These are phyloP conservation scores for Leptographium galeiforme DNA, from an alignment of 2,329 filamentous ascomycete species.

Conservation along the genomic window DNA sequence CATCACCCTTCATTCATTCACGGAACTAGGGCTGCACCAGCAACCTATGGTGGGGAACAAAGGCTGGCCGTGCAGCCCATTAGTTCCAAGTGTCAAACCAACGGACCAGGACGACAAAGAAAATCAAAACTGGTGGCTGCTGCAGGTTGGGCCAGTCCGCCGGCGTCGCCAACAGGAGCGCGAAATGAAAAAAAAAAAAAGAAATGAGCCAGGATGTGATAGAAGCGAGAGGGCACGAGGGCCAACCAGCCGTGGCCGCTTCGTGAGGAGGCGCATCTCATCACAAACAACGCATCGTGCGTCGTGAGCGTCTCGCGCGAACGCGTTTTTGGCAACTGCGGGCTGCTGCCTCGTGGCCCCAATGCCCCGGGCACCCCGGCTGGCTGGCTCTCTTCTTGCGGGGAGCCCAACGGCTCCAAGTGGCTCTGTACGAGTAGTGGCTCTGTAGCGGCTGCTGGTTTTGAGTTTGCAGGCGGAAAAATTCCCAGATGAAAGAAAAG, in stretches of 20 bases:
- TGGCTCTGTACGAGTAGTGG: too few relatives aligned
- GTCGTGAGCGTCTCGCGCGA: too few relatives aligned
- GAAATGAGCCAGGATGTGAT: too few relatives aligned
- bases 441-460: not conserved
- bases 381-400: not conserved
- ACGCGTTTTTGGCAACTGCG: too few relatives aligned
- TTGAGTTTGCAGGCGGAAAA: not conserved
- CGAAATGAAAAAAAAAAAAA: not conserved
- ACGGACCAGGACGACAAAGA: constrained; percentile 6
- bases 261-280: too few relatives aligned
- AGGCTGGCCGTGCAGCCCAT: constrained; percentile 4
- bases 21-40: constrained; percentile 1
- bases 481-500: not conserved
- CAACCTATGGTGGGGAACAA: constrained; percentile 8
- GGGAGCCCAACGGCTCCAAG: not conserved
- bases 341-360: too few relatives aligned
- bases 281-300: too few relatives aligned
- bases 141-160: not conserved
- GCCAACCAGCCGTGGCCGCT: too few relatives aligned
- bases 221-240: too few relatives aligned
- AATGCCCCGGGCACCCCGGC: too few relatives aligned
- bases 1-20: constrained; percentile 2
- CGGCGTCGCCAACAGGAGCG: not conserved
- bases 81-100: constrained; percentile 9
- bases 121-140: not conserved